Conservation (phyloP, 441 rosid genomes). For the Populus hybrid region DNA sequence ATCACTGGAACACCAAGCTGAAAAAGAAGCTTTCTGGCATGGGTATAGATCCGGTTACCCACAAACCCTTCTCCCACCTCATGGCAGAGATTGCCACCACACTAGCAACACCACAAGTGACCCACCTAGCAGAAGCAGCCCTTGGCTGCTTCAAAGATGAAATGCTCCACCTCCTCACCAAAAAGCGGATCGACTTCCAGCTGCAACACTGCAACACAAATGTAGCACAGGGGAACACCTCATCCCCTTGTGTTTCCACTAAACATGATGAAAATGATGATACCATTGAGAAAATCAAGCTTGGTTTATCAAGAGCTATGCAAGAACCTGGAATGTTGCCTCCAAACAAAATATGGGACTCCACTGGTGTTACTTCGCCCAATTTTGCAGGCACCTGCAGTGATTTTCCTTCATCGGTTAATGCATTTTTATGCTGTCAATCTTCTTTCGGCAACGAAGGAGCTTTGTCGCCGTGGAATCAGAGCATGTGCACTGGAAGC, state of each 20-base stretch:
- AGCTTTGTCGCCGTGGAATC: conserved; percentile 55
- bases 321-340: conserved; percentile 51
- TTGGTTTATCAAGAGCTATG: conserved; percentile 55
- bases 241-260: conserved; percentile 28
- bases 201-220: conserved; percentile 49
- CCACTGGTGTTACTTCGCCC: conserved; percentile 18
- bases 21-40: conserved; percentile 92
- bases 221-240: conserved; percentile 30
- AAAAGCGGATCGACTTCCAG: conserved; percentile 82
- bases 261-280: conserved; percentile 45
- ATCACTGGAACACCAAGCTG: conserved; percentile 93
- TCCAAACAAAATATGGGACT: conserved; percentile 46
- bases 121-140: conserved; percentile 91
- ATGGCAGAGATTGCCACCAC: conserved; percentile 98
- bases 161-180: conserved; percentile 96
- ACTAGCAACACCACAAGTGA: conserved; percentile 85
- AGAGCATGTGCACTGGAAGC: conserved; percentile 53
- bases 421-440: conserved; percentile 37
- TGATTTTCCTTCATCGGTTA: conserved; percentile 31
- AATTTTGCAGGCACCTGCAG: conserved; percentile 38
- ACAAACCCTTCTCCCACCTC: conserved; percentile 95
- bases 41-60: conserved; percentile 97
- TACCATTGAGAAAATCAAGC: conserved; percentile 56
- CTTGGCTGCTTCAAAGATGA: conserved; percentile 96
- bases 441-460: conserved; percentile 41